phyloP scores from a whole-genome alignment of 2,329 filamentous ascomycete genomes.

The Pseudocercospora ulei region DNA sequence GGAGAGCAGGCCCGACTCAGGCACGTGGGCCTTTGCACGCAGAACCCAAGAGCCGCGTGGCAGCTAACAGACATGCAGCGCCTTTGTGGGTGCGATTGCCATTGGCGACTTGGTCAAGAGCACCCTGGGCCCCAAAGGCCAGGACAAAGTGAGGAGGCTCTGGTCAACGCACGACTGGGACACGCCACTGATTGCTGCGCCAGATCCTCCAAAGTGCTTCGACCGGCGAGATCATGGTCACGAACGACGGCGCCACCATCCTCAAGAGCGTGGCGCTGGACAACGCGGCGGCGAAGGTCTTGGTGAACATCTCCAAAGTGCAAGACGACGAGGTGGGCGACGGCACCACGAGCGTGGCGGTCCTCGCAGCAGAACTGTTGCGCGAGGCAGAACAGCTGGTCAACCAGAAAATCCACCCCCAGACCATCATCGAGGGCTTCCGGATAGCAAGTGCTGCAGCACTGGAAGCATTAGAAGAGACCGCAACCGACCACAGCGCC shows the following conservation, averaged over 20 bases:
- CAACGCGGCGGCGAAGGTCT: slow-evolving; percentile 93
- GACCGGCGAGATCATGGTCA: slow-evolving; percentile 94
- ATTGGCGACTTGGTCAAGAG: slow-evolving; percentile 97
- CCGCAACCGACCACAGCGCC: slow-evolving; percentile 81
- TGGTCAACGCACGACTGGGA: slow-evolving; percentile 77
- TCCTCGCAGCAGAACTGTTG: slow-evolving; percentile 86
- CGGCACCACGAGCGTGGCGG: slow-evolving; percentile 94
- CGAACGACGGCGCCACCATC: slow-evolving; percentile 96
- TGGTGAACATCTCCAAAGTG: slow-evolving; percentile 98
- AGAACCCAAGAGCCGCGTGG: slow-evolving; percentile 1
- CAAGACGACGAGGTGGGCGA: slow-evolving; percentile 98
- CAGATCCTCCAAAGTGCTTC: slow-evolving; percentile 48
- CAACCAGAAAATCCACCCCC: slow-evolving; percentile 96
- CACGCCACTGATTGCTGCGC: slow-evolving; percentile 53
- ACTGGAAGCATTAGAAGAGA: slow-evolving; percentile 69
- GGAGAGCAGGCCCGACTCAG: slow-evolving; percentile 26
- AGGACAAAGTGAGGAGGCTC: slow-evolving; percentile 81
- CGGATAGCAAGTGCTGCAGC: slow-evolving; percentile 90
- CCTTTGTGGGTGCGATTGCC: slow-evolving; percentile 95
- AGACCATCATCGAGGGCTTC: slow-evolving; percentile 98
- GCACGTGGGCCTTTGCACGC: slow-evolving; percentile 12
- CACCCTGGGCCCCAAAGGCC: slow-evolving; percentile 92
- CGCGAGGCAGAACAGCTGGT: slow-evolving; percentile 95
- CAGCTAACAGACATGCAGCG: slow-evolving; percentile 35
- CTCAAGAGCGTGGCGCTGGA: slow-evolving; percentile 97